Base-by-base conservation (phyloP, 345 rosid genomes). In the Laguncularia racemosa region DNA sequence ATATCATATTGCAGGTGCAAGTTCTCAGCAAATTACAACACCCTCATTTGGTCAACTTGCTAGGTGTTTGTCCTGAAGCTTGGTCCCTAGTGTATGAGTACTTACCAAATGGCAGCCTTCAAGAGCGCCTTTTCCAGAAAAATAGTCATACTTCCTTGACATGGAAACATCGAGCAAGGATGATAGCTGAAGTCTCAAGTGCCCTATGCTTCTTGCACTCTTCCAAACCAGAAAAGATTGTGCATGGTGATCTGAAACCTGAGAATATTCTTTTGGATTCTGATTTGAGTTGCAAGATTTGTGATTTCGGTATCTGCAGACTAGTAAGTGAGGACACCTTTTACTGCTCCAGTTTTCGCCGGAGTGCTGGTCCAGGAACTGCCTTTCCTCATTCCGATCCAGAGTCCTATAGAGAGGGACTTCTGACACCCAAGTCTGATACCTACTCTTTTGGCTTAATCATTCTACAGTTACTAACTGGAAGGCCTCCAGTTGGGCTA, bases 181-280 rank as follows among this genome's bases (percentile, higher is more conserved):
- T 82, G 20, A 68, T 78, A 54, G 76, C 86, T 58, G 88, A 86
- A 73, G 75, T 84, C 50, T 59, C 95, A 1, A 82, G 84, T 55
- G 88, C 84, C 16, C 81, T 88, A 67, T 82, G 89, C 76, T 88
- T 84, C 69, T 65, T 88, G 71, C 87, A 88, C 71, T 80, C 89
- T 45, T 68, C 83, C 67, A 75, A 81, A 62, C 89, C 89, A 12
- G 91, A 82, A 66, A 82, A 71, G 73, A 81, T 84, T 48, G 77
- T 88, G 61, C 91, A 84, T 26, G 86, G 87, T 16, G 85, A 82
- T 75, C 70, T 87, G 63, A 88, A 82, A 61, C 91, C 84, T 40
- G 80, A 81, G 56, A 84, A 84, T 70, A 71, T 88, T 67, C 73
- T 84, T 49, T 81, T 82, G 1, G 82, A 87, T 73, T 76, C 85